Evolutionary conservation across 805 yeast genomes (phyloP).

Genomic region (Saccharomycopsis malanga): DNA sequence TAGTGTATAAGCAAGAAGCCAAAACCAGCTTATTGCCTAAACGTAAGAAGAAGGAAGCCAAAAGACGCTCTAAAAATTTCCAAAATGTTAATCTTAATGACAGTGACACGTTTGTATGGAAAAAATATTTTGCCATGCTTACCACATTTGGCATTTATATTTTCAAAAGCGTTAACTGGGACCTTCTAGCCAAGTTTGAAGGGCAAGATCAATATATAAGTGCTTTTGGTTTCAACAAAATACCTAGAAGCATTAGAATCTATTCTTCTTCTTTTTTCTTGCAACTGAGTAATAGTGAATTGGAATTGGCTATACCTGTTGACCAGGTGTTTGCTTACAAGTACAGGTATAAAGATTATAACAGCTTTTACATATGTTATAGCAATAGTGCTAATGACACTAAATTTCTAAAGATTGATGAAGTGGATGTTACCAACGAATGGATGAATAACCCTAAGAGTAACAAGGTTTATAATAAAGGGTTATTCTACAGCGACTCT

Average conservation of each 20-base stretch:
- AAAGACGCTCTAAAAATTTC: slow-evolving; percentile 22
- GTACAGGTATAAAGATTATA: slow-evolving; percentile 4
- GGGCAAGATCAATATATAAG: slow-evolving; percentile 1
- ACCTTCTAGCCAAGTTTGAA: slow-evolving; percentile 8
- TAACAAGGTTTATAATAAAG: slow-evolving; percentile 17
- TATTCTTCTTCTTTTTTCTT: slow-evolving; percentile 19
- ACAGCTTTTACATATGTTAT: slow-evolving; percentile 19
- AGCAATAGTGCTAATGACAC: slow-evolving; percentile 4
- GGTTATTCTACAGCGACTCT: slow-evolving; percentile 13
- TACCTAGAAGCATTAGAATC: slow-evolving; percentile 3
- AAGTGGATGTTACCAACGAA: slow-evolving; percentile 13
- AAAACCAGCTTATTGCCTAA: slow-evolving; percentile 15
- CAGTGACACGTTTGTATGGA: slow-evolving; percentile 31
- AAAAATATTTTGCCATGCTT: slow-evolving; percentile 38
- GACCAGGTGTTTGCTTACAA: slow-evolving; percentile 20
- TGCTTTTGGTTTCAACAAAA: neutral
- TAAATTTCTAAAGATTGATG: slow-evolving; percentile 7
- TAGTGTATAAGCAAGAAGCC: slow-evolving; percentile 35
- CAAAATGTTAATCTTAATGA: slow-evolving; percentile 15
- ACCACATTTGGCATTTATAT: slow-evolving; percentile 45
- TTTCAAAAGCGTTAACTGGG: slow-evolving; percentile 34
- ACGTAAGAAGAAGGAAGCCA: slow-evolving; percentile 24
- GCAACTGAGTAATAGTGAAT: slow-evolving; percentile 13
- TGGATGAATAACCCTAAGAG: slow-evolving; percentile 18
- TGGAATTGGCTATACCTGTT: slow-evolving; percentile 18